These are phyloP conservation scores for Tuber calosporum DNA, from an alignment of 495 filamentous ascomycete species.

Conservation along the genomic window DNA sequence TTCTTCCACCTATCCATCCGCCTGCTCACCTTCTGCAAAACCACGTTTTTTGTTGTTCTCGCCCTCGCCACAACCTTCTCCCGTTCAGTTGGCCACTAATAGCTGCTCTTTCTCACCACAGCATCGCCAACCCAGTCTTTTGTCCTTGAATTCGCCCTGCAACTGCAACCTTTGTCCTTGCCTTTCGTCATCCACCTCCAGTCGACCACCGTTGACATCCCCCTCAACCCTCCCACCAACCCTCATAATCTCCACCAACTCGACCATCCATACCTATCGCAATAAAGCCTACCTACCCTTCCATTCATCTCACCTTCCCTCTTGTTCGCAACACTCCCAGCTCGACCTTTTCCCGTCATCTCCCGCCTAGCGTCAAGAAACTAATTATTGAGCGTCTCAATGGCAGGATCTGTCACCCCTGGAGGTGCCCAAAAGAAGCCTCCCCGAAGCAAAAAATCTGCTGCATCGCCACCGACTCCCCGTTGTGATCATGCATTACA, in stretches of 20 bases:
- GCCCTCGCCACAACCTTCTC: background rate
- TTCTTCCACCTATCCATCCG: background rate
- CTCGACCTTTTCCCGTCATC: slow-evolving; percentile 1
- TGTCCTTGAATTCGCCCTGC: background rate
- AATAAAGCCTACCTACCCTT: background rate
- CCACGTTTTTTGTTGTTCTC: background rate
- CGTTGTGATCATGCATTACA: slow-evolving; percentile 39
- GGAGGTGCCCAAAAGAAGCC: slow-evolving; percentile 20
- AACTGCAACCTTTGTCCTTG: background rate
- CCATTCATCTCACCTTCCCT: slow-evolving; percentile 5
- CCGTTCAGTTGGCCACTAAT: background rate
- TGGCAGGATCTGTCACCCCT: slow-evolving; percentile 26
- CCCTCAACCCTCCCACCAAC: background rate
- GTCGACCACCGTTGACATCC: background rate
- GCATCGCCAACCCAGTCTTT: background rate
- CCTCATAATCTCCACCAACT: background rate
- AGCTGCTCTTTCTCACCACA: background rate
- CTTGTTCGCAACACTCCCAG: slow-evolving; percentile 3
- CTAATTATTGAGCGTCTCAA: slow-evolving; percentile 14
- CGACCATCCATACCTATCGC: background rate
- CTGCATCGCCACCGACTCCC: slow-evolving; percentile 25
- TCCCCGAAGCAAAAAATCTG: slow-evolving; percentile 29
- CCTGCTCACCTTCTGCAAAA: slow-evolving; percentile 2
- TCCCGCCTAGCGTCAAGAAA: slow-evolving; percentile 6
- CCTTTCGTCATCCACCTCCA: background rate